Evolutionary conservation across 1,284 basidiomycete species (phyloP).

Genomic region (Inonotus obliquus): DNA sequence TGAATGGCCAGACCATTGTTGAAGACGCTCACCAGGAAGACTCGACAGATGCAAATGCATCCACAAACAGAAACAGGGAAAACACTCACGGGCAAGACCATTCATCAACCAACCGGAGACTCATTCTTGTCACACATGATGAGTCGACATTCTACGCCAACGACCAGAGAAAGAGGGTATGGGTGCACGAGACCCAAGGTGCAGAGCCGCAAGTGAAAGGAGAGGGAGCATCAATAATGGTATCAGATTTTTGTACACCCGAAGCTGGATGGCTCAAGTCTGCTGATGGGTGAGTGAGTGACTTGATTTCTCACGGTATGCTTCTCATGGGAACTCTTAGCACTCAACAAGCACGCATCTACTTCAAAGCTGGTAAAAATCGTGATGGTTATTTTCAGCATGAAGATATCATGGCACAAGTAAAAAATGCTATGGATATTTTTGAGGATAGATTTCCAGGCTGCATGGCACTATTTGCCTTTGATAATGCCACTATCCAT

Average conservation of each 20-base stretch:
- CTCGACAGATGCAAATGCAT: no score
- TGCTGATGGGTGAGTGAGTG: slow-evolving; percentile 17
- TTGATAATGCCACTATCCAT: slow-evolving; percentile 23
- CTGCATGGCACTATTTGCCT: slow-evolving; percentile 20
- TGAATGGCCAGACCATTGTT: no score
- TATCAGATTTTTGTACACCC: slow-evolving; percentile 22
- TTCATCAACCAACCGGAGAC: slow-evolving; percentile 5
- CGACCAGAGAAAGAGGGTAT: slow-evolving; percentile 28
- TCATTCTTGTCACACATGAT: slow-evolving; percentile 27
- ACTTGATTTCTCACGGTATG: slow-evolving; percentile 14
- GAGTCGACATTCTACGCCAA: slow-evolving; percentile 38
- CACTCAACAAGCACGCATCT: slow-evolving; percentile 6
- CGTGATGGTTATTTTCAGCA: slow-evolving; percentile 22
- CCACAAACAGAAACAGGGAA: no score
- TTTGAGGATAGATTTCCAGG: slow-evolving; percentile 15
- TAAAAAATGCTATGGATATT: slow-evolving; percentile 20
- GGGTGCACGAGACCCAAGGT: slow-evolving; percentile 26
- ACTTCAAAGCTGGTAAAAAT: slow-evolving; percentile 23
- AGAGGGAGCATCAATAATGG: slow-evolving; percentile 31
- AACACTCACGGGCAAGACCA: no score
- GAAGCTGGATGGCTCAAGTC: slow-evolving; percentile 18
- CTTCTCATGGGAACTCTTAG: slow-evolving; percentile 18
- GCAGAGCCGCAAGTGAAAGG: slow-evolving; percentile 30
- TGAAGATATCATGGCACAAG: slow-evolving; percentile 21
- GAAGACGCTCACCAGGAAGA: no score